Conservation (phyloP, 225 moss, liverwort and hornwort genomes). For the Lunularia cruciata region DNA sequence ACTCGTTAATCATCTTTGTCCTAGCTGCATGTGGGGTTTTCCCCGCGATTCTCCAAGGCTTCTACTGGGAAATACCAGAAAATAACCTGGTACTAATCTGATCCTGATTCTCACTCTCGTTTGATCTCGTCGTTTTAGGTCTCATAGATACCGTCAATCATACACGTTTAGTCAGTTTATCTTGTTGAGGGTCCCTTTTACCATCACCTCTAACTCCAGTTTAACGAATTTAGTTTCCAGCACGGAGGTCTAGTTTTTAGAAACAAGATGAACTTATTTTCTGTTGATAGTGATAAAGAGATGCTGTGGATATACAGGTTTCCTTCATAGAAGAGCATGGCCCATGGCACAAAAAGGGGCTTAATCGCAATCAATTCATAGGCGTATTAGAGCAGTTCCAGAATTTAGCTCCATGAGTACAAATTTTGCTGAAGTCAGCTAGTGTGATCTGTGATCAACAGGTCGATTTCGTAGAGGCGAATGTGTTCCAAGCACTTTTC, state of each 20-base stretch:
- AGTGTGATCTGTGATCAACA: conserved; percentile 36
- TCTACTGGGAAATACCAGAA: conserved; percentile 54
- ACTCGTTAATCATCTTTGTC: conserved; percentile 55
- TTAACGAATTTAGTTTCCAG: too few relatives aligned
- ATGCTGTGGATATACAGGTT: conserved; percentile 39
- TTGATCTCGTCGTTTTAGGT: too few relatives aligned
- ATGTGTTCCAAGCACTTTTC: conserved; percentile 27
- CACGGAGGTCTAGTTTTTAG: too few relatives aligned
- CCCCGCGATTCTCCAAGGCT: conserved; percentile 43
- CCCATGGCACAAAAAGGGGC: conserved; percentile 39
- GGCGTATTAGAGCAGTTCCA: conserved; percentile 40
- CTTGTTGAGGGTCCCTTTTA: too few relatives aligned
- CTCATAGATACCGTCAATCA: too few relatives aligned
- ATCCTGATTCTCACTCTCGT: too few relatives aligned
- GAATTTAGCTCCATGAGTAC: background rate
- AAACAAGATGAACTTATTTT: too few relatives aligned
- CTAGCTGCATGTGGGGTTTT: conserved; percentile 56
- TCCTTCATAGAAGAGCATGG: conserved; percentile 48
- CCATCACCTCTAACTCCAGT: too few relatives aligned
- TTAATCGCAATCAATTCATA: conserved; percentile 11
- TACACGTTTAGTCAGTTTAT: too few relatives aligned
- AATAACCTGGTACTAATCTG: conserved; percentile 40
- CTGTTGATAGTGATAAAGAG: conserved; percentile 12
- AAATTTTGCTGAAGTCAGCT: conserved; percentile 27
- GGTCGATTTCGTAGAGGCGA: conserved; percentile 36